A percentile compares a stretch with the other conserved stretches of the same genome.
These are phyloP conservation scores for Senna siamea DNA, from an alignment of 306 rosid species.

Conservation along the genomic window DNA sequence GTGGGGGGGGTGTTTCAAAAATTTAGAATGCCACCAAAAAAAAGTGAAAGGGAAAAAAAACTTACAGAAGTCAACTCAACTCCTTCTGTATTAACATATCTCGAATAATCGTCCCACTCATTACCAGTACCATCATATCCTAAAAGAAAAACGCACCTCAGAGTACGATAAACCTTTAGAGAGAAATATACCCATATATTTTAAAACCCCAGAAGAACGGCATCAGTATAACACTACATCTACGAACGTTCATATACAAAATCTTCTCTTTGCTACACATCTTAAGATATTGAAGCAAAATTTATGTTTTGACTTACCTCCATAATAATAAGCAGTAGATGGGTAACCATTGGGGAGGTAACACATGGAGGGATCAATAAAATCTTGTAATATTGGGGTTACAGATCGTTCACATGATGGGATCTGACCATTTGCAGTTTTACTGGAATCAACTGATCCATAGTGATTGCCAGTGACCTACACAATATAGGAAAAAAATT, in stretches of 20 bases:
- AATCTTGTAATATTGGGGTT: conserved; percentile 70
- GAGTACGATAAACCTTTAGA: too few species aligned
- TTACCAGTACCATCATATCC: conserved; percentile 70
- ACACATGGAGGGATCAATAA: conserved; percentile 67
- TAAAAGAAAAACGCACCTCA: conserved; percentile 31
- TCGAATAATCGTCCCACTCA: conserved; percentile 81
- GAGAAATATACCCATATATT: neutral
- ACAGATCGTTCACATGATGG: conserved; percentile 71
- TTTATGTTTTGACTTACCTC: conserved; percentile 52
- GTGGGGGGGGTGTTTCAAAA: too few species aligned
- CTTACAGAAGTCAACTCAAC: conserved; percentile 81
- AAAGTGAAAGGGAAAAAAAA: neutral
- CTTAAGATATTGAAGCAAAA: too few species aligned
- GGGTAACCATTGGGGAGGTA: conserved; percentile 78
- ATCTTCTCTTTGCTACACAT: neutral
- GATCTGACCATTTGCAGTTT: conserved; percentile 68
- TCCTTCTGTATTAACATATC: conserved; percentile 75
- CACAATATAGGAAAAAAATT: conserved; percentile 4
- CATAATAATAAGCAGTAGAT: conserved; percentile 68
- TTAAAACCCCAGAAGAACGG: neutral
- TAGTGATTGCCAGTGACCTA: conserved; percentile 67
- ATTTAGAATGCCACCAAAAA: neutral
- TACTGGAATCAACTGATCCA: conserved; percentile 73
- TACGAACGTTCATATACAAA: neutral
- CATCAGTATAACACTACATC: neutral